Percentiles rank a stretch among this genome's conserved stretches.
Conservation (phyloP, 257 asterid genomes). For the Nicotiana tabacum region DNA sequence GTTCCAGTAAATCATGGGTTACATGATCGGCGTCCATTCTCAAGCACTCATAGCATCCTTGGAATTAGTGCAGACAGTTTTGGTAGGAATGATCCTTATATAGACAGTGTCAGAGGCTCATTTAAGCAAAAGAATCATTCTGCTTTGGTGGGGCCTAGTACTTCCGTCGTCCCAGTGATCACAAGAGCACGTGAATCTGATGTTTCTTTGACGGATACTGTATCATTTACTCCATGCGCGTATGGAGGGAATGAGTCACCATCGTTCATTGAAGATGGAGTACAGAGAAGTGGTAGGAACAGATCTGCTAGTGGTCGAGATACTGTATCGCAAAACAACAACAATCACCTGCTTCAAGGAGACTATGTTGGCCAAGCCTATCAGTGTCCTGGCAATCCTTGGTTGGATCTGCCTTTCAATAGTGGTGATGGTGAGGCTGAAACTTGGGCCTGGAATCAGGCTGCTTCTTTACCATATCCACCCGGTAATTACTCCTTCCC, state of each 20-base stretch:
- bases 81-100: constrained; percentile 35
- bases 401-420: constrained; percentile 54
- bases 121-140: constrained; percentile 52
- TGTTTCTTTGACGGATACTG: constrained; percentile 22
- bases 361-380: constrained; percentile 47
- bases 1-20: constrained; percentile 49
- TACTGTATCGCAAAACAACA: constrained; percentile 33
- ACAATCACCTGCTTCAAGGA: constrained; percentile 46
- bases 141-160: constrained; percentile 53
- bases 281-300: constrained; percentile 39
- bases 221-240: constrained; percentile 23
- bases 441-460: constrained; percentile 51
- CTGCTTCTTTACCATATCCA: constrained; percentile 35
- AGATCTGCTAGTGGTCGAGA: constrained; percentile 40
- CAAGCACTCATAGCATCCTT: constrained; percentile 20
- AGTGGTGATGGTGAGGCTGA: constrained; percentile 39
- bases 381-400: constrained; percentile 55
- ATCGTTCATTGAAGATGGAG: constrained; percentile 23
- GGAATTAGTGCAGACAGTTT: constrained; percentile 28
- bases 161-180: constrained; percentile 36
- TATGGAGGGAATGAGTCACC: constrained; percentile 33
- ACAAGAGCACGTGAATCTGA: constrained; percentile 35
- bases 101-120: constrained; percentile 42
- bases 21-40: constrained; percentile 36
- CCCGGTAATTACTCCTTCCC: constrained; percentile 41